Evolutionary conservation across 768 basidiomycete genomes (phyloP).

Genomic region (Bullera alba): DNA sequence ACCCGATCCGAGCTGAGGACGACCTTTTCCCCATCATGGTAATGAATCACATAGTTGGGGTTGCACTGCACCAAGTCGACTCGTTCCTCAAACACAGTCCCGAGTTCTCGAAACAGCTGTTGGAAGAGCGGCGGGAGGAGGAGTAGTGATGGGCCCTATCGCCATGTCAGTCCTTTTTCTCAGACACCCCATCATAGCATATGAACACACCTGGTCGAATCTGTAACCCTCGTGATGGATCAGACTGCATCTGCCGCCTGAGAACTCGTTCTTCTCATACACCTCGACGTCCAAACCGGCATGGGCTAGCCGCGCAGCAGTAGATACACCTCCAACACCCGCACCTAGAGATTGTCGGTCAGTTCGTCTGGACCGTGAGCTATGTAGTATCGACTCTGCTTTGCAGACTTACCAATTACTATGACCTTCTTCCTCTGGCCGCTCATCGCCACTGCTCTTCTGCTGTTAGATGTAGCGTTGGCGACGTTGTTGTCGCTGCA

Average conservation of each 20-base stretch:
- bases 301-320: conserved; percentile 48
- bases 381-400: neutral
- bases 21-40: conserved; percentile 48
- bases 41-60: conserved; percentile 49
- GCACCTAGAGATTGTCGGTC: conserved; percentile 36
- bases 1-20: conserved; percentile 45
- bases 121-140: conserved; percentile 47
- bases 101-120: conserved; percentile 47
- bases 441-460: neutral
- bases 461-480: neutral
- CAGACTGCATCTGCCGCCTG: conserved; percentile 49
- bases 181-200: neutral
- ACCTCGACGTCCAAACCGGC: conserved; percentile 48
- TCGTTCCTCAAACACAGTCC: conserved; percentile 43
- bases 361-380: neutral
- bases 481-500: no score
- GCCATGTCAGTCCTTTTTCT: no score
- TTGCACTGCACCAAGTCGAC: conserved; percentile 49
- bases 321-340: conserved; percentile 47
- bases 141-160: conserved; percentile 44
- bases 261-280: conserved; percentile 49
- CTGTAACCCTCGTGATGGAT: conserved; percentile 47
- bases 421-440: conserved; percentile 7
- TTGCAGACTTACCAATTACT: conserved; percentile 6
- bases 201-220: conserved; percentile 46